Evolutionary conservation across 768 basidiomycete genomes (phyloP).

Genomic region (Nidula microcarpa): DNA sequence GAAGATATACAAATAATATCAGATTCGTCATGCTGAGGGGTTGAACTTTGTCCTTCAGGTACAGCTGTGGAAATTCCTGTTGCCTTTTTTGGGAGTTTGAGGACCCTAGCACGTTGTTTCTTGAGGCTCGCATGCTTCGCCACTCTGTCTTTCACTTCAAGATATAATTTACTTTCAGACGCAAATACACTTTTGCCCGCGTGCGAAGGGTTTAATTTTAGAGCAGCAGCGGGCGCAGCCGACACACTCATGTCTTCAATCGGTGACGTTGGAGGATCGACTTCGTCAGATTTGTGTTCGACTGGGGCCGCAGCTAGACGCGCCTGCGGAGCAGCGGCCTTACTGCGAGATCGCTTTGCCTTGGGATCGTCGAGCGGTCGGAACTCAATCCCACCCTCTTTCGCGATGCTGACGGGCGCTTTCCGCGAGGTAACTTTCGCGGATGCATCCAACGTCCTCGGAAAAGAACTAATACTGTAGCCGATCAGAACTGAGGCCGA

Average conservation of each 20-base stretch:
- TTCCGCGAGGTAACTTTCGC: not conserved
- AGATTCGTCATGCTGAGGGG: conserved; percentile 35
- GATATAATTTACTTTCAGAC: conserved; percentile 20
- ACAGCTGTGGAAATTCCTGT: conserved; percentile 2
- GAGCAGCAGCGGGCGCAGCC: not conserved
- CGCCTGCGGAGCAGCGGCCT: not conserved
- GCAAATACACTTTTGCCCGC: not conserved
- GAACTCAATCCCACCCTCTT: not conserved
- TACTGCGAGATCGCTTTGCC: not conserved
- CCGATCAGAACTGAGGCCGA: no score
- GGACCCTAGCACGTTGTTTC: conserved; percentile 25
- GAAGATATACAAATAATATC: conserved; percentile 53
- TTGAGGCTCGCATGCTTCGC: conserved; percentile 24
- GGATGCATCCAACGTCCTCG: no score
- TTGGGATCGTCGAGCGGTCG: not conserved
- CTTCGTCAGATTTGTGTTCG: not conserved
- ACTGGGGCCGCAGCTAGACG: no score
- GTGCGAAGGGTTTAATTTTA: no score
- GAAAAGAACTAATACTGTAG: not conserved
- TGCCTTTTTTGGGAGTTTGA: conserved; percentile 5
- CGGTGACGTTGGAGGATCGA: conserved; percentile 23
- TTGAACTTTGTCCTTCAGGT: conserved; percentile 1
- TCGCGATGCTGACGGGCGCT: not conserved
- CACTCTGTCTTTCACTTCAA: conserved; percentile 30
- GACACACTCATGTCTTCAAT: conserved; percentile 27